Evolutionary conservation across 1,284 basidiomycete species (phyloP).

Genomic region (Marasmius tenuissimus): DNA sequence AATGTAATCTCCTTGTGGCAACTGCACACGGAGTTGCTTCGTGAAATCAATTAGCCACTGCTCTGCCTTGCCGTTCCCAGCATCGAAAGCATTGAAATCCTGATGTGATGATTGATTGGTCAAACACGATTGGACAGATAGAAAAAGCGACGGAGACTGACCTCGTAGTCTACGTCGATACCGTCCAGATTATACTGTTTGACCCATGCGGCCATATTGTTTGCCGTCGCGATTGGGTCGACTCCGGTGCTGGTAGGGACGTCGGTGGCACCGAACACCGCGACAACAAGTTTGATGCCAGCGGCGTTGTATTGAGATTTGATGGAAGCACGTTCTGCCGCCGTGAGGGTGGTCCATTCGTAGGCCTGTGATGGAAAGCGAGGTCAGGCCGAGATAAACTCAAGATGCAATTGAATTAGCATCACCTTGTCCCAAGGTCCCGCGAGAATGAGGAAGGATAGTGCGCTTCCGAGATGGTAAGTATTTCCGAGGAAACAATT

Average conservation of each 20-base stretch:
- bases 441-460: slow-evolving; percentile 43
- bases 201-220: slow-evolving; percentile 50
- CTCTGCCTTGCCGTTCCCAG: slow-evolving; percentile 36
- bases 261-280: slow-evolving; percentile 51
- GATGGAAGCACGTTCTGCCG: slow-evolving; percentile 24
- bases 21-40: slow-evolving; percentile 28
- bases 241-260: slow-evolving; percentile 44
- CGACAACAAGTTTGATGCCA: slow-evolving; percentile 48
- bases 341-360: slow-evolving; percentile 8
- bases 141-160: slow-evolving; percentile 12
- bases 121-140: background rate
- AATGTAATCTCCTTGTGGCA: slow-evolving; percentile 33
- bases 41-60: slow-evolving; percentile 46
- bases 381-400: background rate
- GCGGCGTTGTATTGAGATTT: slow-evolving; percentile 42
- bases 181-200: slow-evolving; percentile 51
- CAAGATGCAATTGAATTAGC: background rate
- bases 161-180: slow-evolving; percentile 60
- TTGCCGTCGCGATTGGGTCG: slow-evolving; percentile 39
- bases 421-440: slow-evolving; percentile 41
- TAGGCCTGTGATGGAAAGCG: background rate
- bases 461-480: slow-evolving; percentile 25
- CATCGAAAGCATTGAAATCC: slow-evolving; percentile 49
- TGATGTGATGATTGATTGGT: slow-evolving; percentile 15
- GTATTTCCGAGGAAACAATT: background rate